Conservation (phyloP, 2,329 filamentous ascomycete species). For the Ploettnerulaceae sp. region DNA sequence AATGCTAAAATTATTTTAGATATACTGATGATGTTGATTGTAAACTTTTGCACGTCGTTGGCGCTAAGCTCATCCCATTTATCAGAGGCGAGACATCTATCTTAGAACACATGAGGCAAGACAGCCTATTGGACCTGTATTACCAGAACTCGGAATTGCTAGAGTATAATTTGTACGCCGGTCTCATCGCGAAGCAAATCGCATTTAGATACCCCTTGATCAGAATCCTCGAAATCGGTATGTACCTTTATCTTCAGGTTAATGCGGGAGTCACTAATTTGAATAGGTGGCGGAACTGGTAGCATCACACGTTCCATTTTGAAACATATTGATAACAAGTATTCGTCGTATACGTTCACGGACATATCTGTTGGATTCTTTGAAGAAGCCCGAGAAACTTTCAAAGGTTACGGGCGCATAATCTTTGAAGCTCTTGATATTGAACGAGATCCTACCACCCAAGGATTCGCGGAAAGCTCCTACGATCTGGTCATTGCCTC, state of each 20-base stretch:
- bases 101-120: constrained; percentile 23
- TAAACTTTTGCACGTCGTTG: constrained; percentile 19
- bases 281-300: constrained; percentile 40
- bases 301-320: constrained; percentile 38
- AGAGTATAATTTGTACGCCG: constrained; percentile 13
- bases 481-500: constrained; percentile 20
- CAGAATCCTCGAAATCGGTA: constrained; percentile 29
- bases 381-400: constrained; percentile 31
- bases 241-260: not conserved
- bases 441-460: constrained; percentile 10
- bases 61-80: constrained; percentile 18
- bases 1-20: not conserved
- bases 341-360: constrained; percentile 41
- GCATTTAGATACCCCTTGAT: constrained; percentile 33
- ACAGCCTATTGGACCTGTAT: constrained; percentile 19
- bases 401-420: constrained; percentile 15
- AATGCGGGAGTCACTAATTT: not conserved
- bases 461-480: constrained; percentile 16
- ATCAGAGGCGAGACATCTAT: constrained; percentile 21
- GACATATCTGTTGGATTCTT: constrained; percentile 42
- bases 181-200: constrained; percentile 17
- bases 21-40: constrained; percentile 16
- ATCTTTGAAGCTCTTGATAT: constrained; percentile 32
- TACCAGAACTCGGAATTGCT: constrained; percentile 19
- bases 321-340: constrained; percentile 30